These are phyloP conservation scores for Urochloa ruziziensis DNA, from an alignment of 176 grass and related monocot genomes.

Conservation along the genomic window DNA sequence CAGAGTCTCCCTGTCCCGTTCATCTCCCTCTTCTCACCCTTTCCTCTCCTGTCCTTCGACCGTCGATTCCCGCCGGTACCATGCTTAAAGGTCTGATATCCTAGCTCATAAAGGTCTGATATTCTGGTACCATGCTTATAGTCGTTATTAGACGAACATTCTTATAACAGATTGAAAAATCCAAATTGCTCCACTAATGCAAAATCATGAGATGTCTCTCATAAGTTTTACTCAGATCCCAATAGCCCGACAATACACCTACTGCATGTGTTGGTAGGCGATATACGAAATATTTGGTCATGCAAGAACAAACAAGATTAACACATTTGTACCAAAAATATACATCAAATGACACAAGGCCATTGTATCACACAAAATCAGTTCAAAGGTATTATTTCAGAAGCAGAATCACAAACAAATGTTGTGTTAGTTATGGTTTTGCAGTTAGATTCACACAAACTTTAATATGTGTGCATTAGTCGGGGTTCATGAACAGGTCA, in stretches of 20 bases:
- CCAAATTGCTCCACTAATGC: background rate
- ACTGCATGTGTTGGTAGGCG: background rate
- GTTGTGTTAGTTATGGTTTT: background rate
- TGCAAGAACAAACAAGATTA: background rate
- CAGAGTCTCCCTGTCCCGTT: no score
- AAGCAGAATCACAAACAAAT: constrained; percentile 1
- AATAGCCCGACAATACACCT: background rate
- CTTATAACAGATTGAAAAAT: background rate
- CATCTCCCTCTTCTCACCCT: no score
- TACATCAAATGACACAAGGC: background rate
- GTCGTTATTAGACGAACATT: background rate
- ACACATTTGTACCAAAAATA: background rate
- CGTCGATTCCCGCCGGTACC: no score
- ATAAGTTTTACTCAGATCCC: background rate
- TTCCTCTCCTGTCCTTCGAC: no score
- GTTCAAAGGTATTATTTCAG: constrained; percentile 5
- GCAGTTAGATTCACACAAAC: background rate
- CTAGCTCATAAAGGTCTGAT: background rate
- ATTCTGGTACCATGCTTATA: background rate
- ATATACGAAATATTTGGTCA: background rate
- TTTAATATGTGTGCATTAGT: background rate
- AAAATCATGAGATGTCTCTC: background rate
- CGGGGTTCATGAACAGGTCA: background rate
- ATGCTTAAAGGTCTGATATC: no score
- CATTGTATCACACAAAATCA: background rate